A percentile compares a stretch with the other conserved stretches of the same genome.
Evolutionary conservation across 2,329 filamentous ascomycete genomes (phyloP).

Genomic region (Mycosphaerella arachidis): DNA sequence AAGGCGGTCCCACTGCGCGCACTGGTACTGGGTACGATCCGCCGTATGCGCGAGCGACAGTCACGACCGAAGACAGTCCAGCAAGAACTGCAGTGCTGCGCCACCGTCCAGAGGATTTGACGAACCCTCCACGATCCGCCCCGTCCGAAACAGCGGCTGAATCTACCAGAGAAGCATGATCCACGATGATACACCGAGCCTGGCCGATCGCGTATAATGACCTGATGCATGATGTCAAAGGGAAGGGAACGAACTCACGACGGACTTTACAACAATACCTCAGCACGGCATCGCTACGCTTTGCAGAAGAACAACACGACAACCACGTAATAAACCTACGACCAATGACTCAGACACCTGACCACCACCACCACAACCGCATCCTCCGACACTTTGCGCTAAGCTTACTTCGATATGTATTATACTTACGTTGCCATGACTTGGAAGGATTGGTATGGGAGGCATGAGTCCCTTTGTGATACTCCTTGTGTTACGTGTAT

Average conservation of each 20-base stretch:
- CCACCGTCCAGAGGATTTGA: constrained; percentile 20
- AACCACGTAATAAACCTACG: background rate
- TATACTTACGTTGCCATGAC: constrained; percentile 9
- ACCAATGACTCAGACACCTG: background rate
- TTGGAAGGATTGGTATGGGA: constrained; percentile 1
- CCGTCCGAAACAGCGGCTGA: constrained; percentile 7
- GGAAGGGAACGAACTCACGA: background rate
- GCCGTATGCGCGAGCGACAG: constrained; percentile 21
- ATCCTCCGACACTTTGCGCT: background rate
- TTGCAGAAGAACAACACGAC: background rate
- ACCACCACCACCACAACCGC: background rate
- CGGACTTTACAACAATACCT: background rate
- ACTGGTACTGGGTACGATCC: constrained; percentile 25
- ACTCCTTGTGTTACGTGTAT: constrained; percentile 5
- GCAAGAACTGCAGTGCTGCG: constrained; percentile 26
- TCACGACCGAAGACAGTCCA: constrained; percentile 21
- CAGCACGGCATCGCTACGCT: background rate
- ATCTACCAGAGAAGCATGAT: constrained; percentile 1
- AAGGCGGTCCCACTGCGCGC: constrained; percentile 13
- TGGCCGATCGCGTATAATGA: background rate
- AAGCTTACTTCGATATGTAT: constrained; percentile 4
- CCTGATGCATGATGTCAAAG: background rate
- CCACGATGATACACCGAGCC: constrained; percentile 1
- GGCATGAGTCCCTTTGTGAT: background rate
- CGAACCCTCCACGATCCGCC: constrained; percentile 11